Evolutionary conservation across 495 filamentous ascomycete species (phyloP), one percentile per base, ranked within the genome.

Genomic region (Amniculicola lignicola): DNA sequence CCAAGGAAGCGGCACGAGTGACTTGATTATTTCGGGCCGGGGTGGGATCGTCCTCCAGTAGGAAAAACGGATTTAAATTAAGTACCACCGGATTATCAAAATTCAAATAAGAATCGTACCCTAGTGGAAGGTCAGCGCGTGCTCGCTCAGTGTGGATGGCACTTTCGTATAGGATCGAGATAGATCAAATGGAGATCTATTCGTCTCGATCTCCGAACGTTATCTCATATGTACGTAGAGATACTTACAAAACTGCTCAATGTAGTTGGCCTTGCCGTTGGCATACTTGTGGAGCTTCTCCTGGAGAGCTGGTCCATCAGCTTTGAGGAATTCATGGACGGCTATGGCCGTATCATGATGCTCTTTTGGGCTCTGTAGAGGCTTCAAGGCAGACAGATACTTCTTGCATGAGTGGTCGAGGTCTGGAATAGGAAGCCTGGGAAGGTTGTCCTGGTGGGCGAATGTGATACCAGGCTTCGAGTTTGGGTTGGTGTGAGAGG

Each of bases 101-200:
- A 69, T 97, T 97, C 41, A 97, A 76, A 67, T 96, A 98, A 25
- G 93, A 97, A 69, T 98, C 93, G 66, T 97, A 98, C 93, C 93
- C 92, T 97, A 56, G 23, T 22, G 37, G 33, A 29, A 48, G 45
- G 53, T 62, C 41, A 62, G 47, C 48, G 40, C 59, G 37, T 51
- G 53, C 18, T 45, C 16, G 39, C 35, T 36, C 37, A 39, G 15
- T 47, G 12, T 9, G 37, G n/a, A 18, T 18, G 28, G 38, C 15
- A 53, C 7, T 21, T 5, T 37, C 5, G 12, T 22, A 6, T 2
- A 35, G 40, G 24, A 15, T 24, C 48, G 42, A 33, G 53, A 12
- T 54, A 54, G 43, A 41, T 25, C 31, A 42, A 7, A n/a, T n/a
- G n/a, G n/a, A n/a, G 29, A 33, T 33, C 7, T n/a, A n/a, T 7